Evolutionary conservation across 352 stramenopile genomes (phyloP), one percentile per base, ranked within the genome.

Genomic region (Globisporangium abappressorium): DNA sequence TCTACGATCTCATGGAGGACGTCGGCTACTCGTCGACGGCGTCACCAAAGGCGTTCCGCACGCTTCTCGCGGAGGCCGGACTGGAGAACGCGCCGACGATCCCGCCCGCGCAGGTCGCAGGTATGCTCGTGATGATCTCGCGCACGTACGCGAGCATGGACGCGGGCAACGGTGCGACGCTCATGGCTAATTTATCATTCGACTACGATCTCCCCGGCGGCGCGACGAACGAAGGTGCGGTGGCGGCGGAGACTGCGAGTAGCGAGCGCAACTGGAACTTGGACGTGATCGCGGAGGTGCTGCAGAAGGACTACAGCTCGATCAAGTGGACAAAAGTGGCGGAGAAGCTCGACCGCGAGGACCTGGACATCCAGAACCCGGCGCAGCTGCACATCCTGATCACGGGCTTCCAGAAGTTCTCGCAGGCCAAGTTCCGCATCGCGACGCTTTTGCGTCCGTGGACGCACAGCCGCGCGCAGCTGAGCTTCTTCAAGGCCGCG

Each of bases 1-100:
- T 97, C 66, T 95, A 94, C 65, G 90, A 97, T 41, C 72, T 97
- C 43, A 94, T 97, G 89, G 88, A 95, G 70, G 91, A 97, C 54
- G 87, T 97, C 15, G 91, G 91, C 8, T 95, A 96, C 71, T 81
- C 83, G 54, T 92, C 83, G 66, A 96, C 89, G 61, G 84, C 88
- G 33, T 92, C 79, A 20, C 56, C 87, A 8, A 82, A 90, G 63
- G 77, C 87, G 18, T 95, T 97, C 69, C 88, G 90, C 20, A 90
- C 86, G 58, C 79, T 96, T 24, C 68, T 95, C 59, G 82, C 83
- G 4, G 90, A 97, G 68, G 90, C 90, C 33, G 89, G 89, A 3
- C 69, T 97, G 5, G 78, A 81, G 22, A 90, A 95, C 22, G 84
- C 89, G 1, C 80, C 87, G 38, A 93, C 85, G 18, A 94, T 97